Evolutionary conservation across 306 rosid species (phyloP), one percentile per base, ranked within the genome.

Genomic region (Casuarina glauca): DNA sequence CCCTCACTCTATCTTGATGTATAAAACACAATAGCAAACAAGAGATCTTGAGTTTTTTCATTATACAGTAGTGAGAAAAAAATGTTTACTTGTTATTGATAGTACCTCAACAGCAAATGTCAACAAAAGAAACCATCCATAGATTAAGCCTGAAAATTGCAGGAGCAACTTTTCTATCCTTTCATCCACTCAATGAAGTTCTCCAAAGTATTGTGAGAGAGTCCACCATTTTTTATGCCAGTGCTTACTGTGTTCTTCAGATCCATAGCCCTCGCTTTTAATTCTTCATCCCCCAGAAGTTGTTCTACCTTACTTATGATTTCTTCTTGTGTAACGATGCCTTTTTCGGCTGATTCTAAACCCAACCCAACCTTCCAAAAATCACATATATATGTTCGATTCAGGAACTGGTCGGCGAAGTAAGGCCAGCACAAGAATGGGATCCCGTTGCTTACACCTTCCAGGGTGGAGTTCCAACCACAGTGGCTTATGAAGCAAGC

Each of bases 401-500:
- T 88, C 0, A 85, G 43, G 64, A 93, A 87, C 64, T 93, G 94
- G 69, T 93, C 91, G 9, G 91, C 94, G 49, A 88, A 87, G 44
- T 84, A 84, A 26, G 98, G 98, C 97, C 93, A 93, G 10, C 97
- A 93, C 86, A 89, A 54, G 51, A 88, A 74, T 11, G 90, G 90
- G 12, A 93, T 57, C 42, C 91, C 98, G 62, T 83, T 89, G 84
- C 82, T 61, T 2, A 87, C 60, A 70, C 96, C 87, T 67, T 93
- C 96, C 39, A 88, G 2, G 6, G 83, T 86, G 9, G 96, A 90
- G 84, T 90, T 93, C 96, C 97, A 87, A 74, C 96, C 97, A 46
- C 93, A 89, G 12, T 93, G 97, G 57, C 91, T 93, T 73, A 88
- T 11, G 85, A 93, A 91, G 89, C 93, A 88, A 86, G 93, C 93